These are phyloP conservation scores for Amanita jacksonii DNA, from an alignment of 768 basidiomycete genomes.

Conservation along the genomic window DNA sequence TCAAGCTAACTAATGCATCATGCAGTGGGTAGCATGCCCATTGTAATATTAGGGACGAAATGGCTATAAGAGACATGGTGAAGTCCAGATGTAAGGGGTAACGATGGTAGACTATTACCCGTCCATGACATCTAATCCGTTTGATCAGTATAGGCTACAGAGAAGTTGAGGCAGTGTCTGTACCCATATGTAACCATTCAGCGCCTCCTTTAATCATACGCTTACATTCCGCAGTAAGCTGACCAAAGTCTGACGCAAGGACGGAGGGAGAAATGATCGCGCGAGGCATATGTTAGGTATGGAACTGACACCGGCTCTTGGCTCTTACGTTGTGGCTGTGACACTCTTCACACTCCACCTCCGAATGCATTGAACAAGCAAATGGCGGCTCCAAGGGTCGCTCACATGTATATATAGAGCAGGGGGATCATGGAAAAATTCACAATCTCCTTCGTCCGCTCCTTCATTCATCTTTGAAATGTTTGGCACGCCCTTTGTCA, in stretches of 20 bases:
- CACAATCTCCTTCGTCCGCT: slow-evolving; percentile 12
- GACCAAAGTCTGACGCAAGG: slow-evolving; percentile 94
- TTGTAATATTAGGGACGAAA: slow-evolving; percentile 98
- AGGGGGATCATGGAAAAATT: slow-evolving; percentile 4
- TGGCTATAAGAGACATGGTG: slow-evolving; percentile 42
- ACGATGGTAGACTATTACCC: slow-evolving; percentile 39
- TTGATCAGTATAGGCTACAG: slow-evolving; percentile 7
- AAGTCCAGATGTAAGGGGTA: slow-evolving; percentile 10
- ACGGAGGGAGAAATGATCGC: slow-evolving; percentile 96
- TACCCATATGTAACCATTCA: slow-evolving; percentile 98
- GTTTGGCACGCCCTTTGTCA: slow-evolving; percentile 29
- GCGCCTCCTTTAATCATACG: slow-evolving; percentile 94
- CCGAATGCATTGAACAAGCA: no score
- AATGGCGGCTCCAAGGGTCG: neutral
- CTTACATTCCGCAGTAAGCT: slow-evolving; percentile 90
- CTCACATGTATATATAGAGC: neutral
- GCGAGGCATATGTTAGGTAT: slow-evolving; percentile 77
- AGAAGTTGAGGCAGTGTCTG: slow-evolving; percentile 8
- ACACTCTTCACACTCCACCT: slow-evolving; percentile 5
- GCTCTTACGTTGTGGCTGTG: slow-evolving; percentile 4
- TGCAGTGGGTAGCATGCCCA: slow-evolving; percentile 48
- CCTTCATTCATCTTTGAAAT: slow-evolving; percentile 18
- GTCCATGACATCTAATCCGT: slow-evolving; percentile 84
- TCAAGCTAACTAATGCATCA: neutral
- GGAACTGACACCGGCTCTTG: no score